These are phyloP conservation scores for Serpula lacrymans DNA, from an alignment of 768 basidiomycete species.

Conservation along the genomic window DNA sequence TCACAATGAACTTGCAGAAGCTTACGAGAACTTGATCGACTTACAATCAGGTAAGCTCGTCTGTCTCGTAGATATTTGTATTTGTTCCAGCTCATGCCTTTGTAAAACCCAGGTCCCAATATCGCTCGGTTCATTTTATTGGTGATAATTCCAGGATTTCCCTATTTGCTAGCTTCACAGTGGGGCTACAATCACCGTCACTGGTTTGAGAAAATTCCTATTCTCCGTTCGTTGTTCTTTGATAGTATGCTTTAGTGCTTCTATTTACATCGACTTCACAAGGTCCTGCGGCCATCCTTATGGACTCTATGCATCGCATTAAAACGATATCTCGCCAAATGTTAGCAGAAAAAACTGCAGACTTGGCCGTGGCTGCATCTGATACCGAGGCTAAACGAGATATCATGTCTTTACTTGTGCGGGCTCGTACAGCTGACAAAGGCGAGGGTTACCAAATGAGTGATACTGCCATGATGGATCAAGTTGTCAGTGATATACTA, in stretches of 20 bases:
- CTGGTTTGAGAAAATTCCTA: slow-evolving; percentile 23
- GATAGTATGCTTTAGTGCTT: slow-evolving; percentile 2
- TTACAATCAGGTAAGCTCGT: slow-evolving; percentile 33
- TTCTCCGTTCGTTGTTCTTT: too few relatives aligned
- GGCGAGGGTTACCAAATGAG: slow-evolving; percentile 38
- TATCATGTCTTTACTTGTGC: slow-evolving; percentile 51
- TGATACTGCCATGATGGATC: slow-evolving; percentile 48
- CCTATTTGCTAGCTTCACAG: slow-evolving; percentile 28
- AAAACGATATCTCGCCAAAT: slow-evolving; percentile 37
- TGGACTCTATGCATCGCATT: slow-evolving; percentile 42
- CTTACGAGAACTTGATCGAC: slow-evolving; percentile 41
- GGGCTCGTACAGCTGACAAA: slow-evolving; percentile 38
- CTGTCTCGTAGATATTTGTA: neutral
- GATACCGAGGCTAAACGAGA: slow-evolving; percentile 44
- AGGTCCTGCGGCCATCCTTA: slow-evolving; percentile 22
- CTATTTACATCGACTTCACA: neutral
- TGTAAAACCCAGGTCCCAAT: slow-evolving; percentile 27
- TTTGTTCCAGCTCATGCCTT: neutral
- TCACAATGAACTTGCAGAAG: slow-evolving; percentile 43
- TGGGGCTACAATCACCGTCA: slow-evolving; percentile 35
- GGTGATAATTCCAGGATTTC: slow-evolving; percentile 35
- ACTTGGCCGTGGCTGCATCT: slow-evolving; percentile 26
- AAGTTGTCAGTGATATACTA: slow-evolving; percentile 35
- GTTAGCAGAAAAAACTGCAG: slow-evolving; percentile 38
- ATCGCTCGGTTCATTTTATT: slow-evolving; percentile 33